Percentiles rank a stretch among this genome's conserved stretches.
phyloP scores from a whole-genome alignment of 768 basidiomycete genomes.

The Boletus tomentosulus region DNA sequence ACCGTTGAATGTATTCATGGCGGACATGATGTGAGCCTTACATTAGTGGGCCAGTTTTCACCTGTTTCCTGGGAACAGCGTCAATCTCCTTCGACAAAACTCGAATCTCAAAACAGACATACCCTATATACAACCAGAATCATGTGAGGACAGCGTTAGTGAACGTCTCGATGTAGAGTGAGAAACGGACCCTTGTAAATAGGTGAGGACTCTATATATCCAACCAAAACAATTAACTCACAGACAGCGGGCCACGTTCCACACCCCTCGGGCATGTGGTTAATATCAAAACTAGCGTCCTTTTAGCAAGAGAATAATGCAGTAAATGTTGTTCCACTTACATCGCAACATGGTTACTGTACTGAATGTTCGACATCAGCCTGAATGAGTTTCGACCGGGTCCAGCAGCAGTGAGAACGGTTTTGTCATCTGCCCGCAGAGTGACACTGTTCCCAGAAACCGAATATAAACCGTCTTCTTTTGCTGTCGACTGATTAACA shows the following conservation, averaged over 20 bases:
- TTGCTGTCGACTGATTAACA: conserved; percentile 45
- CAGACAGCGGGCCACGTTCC: conserved; percentile 38
- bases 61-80: conserved; percentile 21
- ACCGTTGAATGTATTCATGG: background rate
- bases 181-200: conserved; percentile 23
- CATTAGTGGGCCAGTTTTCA: conserved; percentile 22
- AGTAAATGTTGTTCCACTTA: conserved; percentile 2
- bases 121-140: conserved; percentile 20
- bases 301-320: background rate
- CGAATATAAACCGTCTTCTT: conserved; percentile 52
- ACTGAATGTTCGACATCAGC: conserved; percentile 28
- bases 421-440: conserved; percentile 31
- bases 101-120: background rate
- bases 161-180: background rate
- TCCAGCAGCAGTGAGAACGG: conserved; percentile 26
- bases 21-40: background rate
- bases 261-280: conserved; percentile 37
- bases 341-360: conserved; percentile 32
- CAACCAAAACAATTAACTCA: conserved; percentile 11
- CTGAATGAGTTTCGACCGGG: conserved; percentile 38
- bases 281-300: conserved; percentile 30
- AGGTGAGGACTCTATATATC: background rate
- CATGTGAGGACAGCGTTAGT: background rate
- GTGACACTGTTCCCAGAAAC: conserved; percentile 40
- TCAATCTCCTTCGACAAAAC: conserved; percentile 1